These are phyloP conservation scores for Diutina neorugosa DNA, from an alignment of 1,139 yeast species.

Conservation along the genomic window DNA sequence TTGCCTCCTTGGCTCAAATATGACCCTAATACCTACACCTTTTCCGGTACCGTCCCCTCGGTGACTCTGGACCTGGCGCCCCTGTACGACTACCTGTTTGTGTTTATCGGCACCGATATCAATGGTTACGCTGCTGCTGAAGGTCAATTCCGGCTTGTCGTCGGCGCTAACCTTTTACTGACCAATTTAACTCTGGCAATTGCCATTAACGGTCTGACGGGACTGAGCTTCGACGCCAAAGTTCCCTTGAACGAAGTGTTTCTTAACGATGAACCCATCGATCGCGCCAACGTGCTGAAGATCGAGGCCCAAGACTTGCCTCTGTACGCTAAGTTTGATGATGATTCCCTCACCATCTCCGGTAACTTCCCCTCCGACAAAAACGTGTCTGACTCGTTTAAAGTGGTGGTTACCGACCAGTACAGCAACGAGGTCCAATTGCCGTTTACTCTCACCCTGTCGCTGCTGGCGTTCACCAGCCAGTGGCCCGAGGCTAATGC, in stretches of 20 bases:
- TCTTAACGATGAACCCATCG: slow-evolving; percentile 45
- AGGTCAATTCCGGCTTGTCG: slow-evolving; percentile 56
- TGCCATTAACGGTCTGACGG: slow-evolving; percentile 55
- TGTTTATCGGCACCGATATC: slow-evolving; percentile 70
- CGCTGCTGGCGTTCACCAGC: slow-evolving; percentile 40
- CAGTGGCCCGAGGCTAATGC: slow-evolving; percentile 51
- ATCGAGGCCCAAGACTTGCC: slow-evolving; percentile 41
- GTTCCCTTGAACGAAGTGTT: slow-evolving; percentile 49
- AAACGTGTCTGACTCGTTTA: slow-evolving; percentile 32
- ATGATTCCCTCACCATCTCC: slow-evolving; percentile 29
- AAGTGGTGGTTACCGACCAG: slow-evolving; percentile 46
- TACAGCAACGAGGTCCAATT: slow-evolving; percentile 54
- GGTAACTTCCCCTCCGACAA: slow-evolving; percentile 45
- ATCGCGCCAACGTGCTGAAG: slow-evolving; percentile 39
- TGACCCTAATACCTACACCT: slow-evolving; percentile 48
- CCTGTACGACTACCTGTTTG: slow-evolving; percentile 58
- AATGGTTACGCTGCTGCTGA: slow-evolving; percentile 64
- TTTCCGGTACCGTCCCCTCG: slow-evolving; percentile 80
- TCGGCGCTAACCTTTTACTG: slow-evolving; percentile 81
- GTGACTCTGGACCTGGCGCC: slow-evolving; percentile 84
- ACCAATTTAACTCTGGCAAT: slow-evolving; percentile 43
- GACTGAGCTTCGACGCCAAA: slow-evolving; percentile 37
- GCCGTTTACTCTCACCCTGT: slow-evolving; percentile 37
- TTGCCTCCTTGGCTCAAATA: slow-evolving; percentile 84
- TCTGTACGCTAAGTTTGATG: slow-evolving; percentile 43